These are phyloP conservation scores for Crithidia acanthocephali DNA, from an alignment of 208 protist species.

Conservation along the genomic window DNA sequence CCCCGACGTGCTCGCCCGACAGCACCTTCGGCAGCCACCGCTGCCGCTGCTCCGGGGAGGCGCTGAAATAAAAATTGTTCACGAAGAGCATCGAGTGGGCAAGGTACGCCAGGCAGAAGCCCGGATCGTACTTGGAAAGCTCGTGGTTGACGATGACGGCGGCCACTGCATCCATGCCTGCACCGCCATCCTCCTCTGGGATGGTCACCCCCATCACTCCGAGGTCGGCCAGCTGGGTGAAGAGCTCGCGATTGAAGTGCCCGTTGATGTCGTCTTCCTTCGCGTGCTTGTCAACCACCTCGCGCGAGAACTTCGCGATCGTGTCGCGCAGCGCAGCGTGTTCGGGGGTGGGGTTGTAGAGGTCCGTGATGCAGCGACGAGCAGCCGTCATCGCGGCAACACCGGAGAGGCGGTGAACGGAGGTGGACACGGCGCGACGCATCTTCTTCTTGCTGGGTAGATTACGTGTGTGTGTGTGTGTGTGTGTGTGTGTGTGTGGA, in stretches of 20 bases:
- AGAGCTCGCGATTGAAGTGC: constrained; percentile 87
- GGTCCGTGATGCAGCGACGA: constrained; percentile 29
- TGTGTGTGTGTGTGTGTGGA: too few relatives aligned
- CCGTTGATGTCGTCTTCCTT: constrained; percentile 60
- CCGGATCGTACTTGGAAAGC: constrained; percentile 78
- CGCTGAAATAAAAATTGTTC: constrained; percentile 84
- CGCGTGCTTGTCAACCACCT: constrained; percentile 66
- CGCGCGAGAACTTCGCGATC: constrained; percentile 55
- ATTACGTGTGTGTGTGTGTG: too few relatives aligned
- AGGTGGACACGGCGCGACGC: constrained; percentile 16
- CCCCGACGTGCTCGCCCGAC: constrained; percentile 95
- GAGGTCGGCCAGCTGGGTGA: constrained; percentile 93
- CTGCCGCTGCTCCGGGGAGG: constrained; percentile 90
- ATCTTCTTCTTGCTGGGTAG: not conserved
- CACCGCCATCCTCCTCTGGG: constrained; percentile 90
- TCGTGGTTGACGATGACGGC: constrained; percentile 83
- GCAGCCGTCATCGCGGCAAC: not conserved
- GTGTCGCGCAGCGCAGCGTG: constrained; percentile 70
- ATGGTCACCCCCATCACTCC: constrained; percentile 96
- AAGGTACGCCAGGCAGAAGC: constrained; percentile 84
- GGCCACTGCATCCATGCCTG: constrained; percentile 84
- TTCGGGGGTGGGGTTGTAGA: constrained; percentile 74
- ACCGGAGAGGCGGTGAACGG: not conserved
- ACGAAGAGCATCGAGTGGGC: constrained; percentile 85
- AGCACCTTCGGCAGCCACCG: constrained; percentile 93